A percentile compares a stretch with the other conserved stretches of the same genome.
These are phyloP conservation scores for Xylaria sp. DNA, from an alignment of 2,329 filamentous ascomycete species.

Conservation along the genomic window DNA sequence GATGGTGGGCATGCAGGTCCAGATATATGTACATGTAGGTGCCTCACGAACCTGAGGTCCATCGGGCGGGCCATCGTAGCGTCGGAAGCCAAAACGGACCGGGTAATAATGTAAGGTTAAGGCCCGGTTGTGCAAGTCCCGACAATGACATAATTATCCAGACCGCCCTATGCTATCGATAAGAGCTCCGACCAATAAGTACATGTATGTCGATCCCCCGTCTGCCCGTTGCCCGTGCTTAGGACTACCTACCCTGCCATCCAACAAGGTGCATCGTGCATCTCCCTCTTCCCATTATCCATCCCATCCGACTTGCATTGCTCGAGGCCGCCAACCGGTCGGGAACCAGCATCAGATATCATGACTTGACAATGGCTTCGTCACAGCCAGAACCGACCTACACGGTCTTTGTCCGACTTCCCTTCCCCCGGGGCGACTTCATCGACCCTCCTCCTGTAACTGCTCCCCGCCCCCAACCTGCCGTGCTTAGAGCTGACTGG, in stretches of 20 bases:
- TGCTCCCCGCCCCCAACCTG: slow-evolving; percentile 10
- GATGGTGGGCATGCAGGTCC: too few species aligned
- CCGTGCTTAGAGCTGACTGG: slow-evolving; percentile 29
- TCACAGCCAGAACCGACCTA: slow-evolving; percentile 55
- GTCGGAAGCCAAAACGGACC: slow-evolving; percentile 16
- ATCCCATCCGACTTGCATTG: slow-evolving; percentile 12
- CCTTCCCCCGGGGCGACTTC: slow-evolving; percentile 84
- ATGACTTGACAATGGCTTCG: slow-evolving; percentile 32
- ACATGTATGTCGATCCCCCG: slow-evolving; percentile 18
- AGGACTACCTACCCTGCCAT: slow-evolving; percentile 8
- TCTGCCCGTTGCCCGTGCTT: too few species aligned
- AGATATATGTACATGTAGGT: neutral
- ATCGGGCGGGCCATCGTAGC: too few species aligned
- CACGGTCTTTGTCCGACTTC: slow-evolving; percentile 87
- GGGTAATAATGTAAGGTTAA: slow-evolving; percentile 1
- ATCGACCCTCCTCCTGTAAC: slow-evolving; percentile 82
- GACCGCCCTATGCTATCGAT: slow-evolving; percentile 32
- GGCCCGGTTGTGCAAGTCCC: too few species aligned
- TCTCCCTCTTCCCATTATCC: slow-evolving; percentile 11
- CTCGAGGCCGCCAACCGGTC: slow-evolving; percentile 11
- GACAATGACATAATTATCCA: too few species aligned
- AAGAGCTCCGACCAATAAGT: slow-evolving; percentile 31
- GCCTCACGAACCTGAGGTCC: too few species aligned
- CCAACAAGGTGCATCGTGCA: slow-evolving; percentile 1
- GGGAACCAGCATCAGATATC: slow-evolving; percentile 18